These are phyloP conservation scores for Fusarium goolgardi DNA, from an alignment of 2,329 filamentous ascomycete species.

Conservation along the genomic window DNA sequence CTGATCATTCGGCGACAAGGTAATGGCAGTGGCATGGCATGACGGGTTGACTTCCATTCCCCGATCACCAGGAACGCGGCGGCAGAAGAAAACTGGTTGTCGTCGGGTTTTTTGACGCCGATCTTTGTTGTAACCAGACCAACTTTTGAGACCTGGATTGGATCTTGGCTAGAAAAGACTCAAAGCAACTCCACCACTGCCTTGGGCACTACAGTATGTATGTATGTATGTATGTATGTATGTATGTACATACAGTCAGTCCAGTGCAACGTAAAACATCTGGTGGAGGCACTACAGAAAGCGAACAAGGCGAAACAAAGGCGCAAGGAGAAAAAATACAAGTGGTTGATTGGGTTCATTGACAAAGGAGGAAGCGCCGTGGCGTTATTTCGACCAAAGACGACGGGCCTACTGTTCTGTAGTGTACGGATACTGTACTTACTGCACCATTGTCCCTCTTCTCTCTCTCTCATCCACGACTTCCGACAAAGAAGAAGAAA, in stretches of 20 bases:
- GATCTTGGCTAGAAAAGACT: not conserved
- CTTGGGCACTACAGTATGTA: not conserved
- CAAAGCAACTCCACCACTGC: not conserved
- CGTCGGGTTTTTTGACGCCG: not conserved
- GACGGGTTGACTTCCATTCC: not conserved
- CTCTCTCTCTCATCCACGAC: conserved; percentile 1
- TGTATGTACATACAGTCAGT: too few species aligned
- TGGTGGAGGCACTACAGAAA: not conserved
- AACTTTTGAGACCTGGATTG: not conserved
- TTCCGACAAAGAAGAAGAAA: conserved; percentile 21
- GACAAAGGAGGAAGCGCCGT: conserved; percentile 27
- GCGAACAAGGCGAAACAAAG: conserved; percentile 7
- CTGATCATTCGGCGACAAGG: not conserved
- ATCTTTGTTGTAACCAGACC: conserved; percentile 2
- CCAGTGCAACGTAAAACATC: not conserved
- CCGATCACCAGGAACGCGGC: not conserved
- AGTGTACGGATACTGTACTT: not conserved
- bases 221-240: not conserved
- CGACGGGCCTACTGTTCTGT: not conserved
- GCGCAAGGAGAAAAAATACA: not conserved
- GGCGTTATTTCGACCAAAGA: conserved; percentile 27
- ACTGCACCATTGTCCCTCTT: not conserved
- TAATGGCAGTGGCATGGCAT: not conserved
- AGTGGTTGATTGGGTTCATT: conserved; percentile 25
- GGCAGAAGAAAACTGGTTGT: not conserved